Conservation (phyloP, 75 land plant species). For the Pinus taeda region DNA sequence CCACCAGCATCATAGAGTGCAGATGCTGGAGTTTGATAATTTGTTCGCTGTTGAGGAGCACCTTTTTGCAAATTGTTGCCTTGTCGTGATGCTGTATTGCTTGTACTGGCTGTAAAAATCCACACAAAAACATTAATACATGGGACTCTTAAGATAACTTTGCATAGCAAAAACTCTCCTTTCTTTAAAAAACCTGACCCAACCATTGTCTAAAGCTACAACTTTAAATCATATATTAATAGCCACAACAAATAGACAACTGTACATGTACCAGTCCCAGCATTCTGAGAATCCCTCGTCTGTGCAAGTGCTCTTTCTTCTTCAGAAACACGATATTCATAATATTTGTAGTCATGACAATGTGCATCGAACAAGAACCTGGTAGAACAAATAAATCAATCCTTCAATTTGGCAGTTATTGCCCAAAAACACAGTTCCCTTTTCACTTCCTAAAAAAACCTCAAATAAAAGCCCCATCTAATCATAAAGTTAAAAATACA, state of each 20-base stretch:
- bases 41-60: slow-evolving; percentile 39
- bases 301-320: slow-evolving; percentile 69
- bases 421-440: no score
- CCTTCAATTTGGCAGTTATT: no score
- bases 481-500: background rate
- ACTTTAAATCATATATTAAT: no score
- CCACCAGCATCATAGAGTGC: slow-evolving; percentile 72
- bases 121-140: background rate
- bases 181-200: no score
- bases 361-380: slow-evolving; percentile 88
- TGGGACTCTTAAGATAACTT: no score
- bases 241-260: no score
- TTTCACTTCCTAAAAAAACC: background rate
- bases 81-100: slow-evolving; percentile 23
- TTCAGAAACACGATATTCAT: slow-evolving; percentile 74
- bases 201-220: no score
- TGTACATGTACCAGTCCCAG: no score
- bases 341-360: slow-evolving; percentile 92
- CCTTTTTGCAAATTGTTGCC: slow-evolving; percentile 27
- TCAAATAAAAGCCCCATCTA: background rate
- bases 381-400: slow-evolving; percentile 3
- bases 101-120: slow-evolving; percentile 16
- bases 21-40: slow-evolving; percentile 90
- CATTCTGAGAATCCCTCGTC: slow-evolving; percentile 24
- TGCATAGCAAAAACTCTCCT: no score